Percentiles rank a stretch among this genome's conserved stretches.
These are phyloP conservation scores for Purpureocillium takamizusanense DNA, from an alignment of 2,329 filamentous ascomycete species.

Conservation along the genomic window DNA sequence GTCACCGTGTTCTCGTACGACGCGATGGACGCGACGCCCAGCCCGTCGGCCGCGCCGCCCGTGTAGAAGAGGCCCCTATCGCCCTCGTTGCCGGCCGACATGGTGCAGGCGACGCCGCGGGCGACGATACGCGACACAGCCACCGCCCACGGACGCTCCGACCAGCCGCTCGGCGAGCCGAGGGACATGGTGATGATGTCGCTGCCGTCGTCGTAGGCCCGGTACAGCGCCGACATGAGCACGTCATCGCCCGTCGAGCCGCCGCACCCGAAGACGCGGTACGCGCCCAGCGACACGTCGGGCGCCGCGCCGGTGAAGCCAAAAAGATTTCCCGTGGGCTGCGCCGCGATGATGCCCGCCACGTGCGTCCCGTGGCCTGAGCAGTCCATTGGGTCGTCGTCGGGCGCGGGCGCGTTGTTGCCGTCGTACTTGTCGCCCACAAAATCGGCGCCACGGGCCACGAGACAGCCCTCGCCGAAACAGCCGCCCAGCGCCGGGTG, in stretches of 20 bases:
- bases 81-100: conserved; percentile 19
- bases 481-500: conserved; percentile 56
- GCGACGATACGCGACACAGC: conserved; percentile 32
- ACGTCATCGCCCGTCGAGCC: conserved; percentile 36
- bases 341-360: conserved; percentile 52
- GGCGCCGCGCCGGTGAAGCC: conserved; percentile 50
- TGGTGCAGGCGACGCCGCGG: conserved; percentile 8
- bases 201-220: conserved; percentile 41
- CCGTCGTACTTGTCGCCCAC: conserved; percentile 45
- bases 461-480: conserved; percentile 49
- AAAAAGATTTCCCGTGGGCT: conserved; percentile 31
- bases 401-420: conserved; percentile 29
- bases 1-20: background rate
- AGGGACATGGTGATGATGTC: conserved; percentile 17
- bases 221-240: conserved; percentile 43
- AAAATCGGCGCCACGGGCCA: conserved; percentile 47
- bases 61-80: conserved; percentile 7
- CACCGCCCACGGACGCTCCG: conserved; percentile 31
- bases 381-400: conserved; percentile 45
- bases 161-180: conserved; percentile 10
- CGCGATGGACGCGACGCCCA: conserved; percentile 7
- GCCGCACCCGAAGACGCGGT: conserved; percentile 46
- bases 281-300: conserved; percentile 45
- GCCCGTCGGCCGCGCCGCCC: conserved; percentile 6
- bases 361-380: conserved; percentile 53